phyloP scores from a whole-genome alignment of 2,329 filamentous ascomycete species.

The Monilinia laxa region DNA sequence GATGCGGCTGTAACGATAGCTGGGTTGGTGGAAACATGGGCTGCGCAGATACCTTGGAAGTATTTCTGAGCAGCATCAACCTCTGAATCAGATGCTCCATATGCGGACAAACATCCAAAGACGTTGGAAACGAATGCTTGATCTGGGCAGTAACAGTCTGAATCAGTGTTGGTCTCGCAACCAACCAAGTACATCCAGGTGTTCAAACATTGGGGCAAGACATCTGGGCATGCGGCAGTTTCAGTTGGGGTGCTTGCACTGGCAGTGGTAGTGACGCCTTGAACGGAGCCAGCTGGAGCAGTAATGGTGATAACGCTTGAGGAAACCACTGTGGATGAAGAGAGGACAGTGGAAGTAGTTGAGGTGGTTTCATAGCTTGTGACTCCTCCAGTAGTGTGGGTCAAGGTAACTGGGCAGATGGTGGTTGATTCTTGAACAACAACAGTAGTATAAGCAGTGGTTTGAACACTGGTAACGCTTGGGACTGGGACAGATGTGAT shows the following conservation, averaged over 20 bases:
- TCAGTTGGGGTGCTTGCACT: constrained; percentile 42
- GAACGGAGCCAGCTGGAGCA: constrained; percentile 12
- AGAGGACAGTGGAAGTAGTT: constrained; percentile 40
- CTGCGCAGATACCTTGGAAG: constrained; percentile 88
- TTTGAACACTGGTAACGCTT: constrained; percentile 18
- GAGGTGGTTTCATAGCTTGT: constrained; percentile 18
- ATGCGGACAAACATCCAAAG: constrained; percentile 76
- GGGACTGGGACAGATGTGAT: neutral
- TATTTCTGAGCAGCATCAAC: constrained; percentile 72
- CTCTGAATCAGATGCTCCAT: constrained; percentile 65
- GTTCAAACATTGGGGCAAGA: constrained; percentile 87
- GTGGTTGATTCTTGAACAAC: constrained; percentile 34
- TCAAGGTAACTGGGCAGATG: constrained; percentile 37
- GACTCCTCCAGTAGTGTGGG: neutral
- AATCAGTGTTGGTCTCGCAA: constrained; percentile 83
- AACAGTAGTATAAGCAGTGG: constrained; percentile 32
- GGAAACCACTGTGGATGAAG: constrained; percentile 38
- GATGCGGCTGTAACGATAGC: constrained; percentile 76
- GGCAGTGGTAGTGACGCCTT: constrained; percentile 25
- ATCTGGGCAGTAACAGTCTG: constrained; percentile 83
- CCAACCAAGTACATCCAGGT: constrained; percentile 75
- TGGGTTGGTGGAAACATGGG: constrained; percentile 74
- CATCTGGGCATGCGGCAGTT: constrained; percentile 52
- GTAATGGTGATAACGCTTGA: constrained; percentile 4
- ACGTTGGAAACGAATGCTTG: constrained; percentile 73